phyloP scores from a whole-genome alignment of 768 basidiomycete species.

The Suillus alpinus region DNA sequence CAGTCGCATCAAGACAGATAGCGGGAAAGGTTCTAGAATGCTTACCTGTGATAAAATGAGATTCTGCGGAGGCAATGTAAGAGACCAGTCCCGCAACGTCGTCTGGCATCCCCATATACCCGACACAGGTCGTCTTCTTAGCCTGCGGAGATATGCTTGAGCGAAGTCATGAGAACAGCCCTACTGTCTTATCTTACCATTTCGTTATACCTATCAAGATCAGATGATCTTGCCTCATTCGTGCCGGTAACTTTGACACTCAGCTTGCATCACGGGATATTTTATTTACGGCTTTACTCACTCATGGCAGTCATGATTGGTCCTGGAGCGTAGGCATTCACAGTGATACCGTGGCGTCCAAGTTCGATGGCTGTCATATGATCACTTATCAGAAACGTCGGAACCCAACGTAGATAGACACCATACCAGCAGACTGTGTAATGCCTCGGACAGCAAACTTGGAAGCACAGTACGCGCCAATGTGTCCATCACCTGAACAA shows the following conservation, averaged over 20 bases:
- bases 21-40: not conserved
- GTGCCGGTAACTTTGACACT: not conserved
- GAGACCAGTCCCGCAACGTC: conserved; percentile 28
- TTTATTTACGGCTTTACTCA: conserved; percentile 7
- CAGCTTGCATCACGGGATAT: not conserved
- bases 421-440: conserved; percentile 21
- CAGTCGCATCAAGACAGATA: not conserved
- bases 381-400: not conserved
- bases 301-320: conserved; percentile 24
- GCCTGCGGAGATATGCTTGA: not conserved
- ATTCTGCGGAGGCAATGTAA: conserved; percentile 26
- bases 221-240: conserved; percentile 2
- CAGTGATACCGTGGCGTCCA: conserved; percentile 22
- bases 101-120: conserved; percentile 10
- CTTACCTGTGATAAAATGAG: conserved; percentile 28
- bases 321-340: conserved; percentile 29
- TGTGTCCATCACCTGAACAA: not conserved
- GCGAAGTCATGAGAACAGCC: not conserved
- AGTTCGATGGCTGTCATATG: conserved; percentile 23
- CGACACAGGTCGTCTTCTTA: conserved; percentile 5
- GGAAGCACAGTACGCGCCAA: conserved; percentile 23
- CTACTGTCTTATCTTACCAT: not conserved
- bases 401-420: not conserved
- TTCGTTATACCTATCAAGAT: not conserved
- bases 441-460: no score